Percentiles rank a stretch among this genome's conserved stretches.
Evolutionary conservation across 1,284 basidiomycete species (phyloP).

Genomic region (Fomitiporia mediterranea): DNA sequence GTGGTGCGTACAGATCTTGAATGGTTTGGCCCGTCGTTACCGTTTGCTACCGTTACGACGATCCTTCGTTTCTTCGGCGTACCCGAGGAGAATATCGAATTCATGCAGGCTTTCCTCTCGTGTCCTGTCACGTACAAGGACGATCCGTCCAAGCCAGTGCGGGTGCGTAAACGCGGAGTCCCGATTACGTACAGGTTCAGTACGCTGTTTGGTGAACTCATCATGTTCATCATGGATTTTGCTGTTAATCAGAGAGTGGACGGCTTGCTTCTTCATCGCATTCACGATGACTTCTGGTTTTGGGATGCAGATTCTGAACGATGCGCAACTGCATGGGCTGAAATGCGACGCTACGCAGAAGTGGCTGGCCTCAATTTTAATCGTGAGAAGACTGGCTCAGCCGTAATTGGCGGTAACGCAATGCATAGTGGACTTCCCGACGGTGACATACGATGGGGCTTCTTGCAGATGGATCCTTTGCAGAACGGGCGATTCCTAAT

Average conservation of each 20-base stretch:
- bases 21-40: constrained; percentile 42
- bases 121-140: constrained; percentile 22
- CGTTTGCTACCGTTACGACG: constrained; percentile 36
- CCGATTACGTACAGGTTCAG: constrained; percentile 29
- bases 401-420: constrained; percentile 27
- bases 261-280: constrained; percentile 36
- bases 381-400: constrained; percentile 36
- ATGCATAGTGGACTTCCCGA: constrained; percentile 28
- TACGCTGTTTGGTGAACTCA: constrained; percentile 33
- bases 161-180: constrained; percentile 18
- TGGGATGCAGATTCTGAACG: constrained; percentile 32
- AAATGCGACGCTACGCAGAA: constrained; percentile 34
- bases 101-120: constrained; percentile 35
- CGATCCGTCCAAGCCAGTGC: constrained; percentile 8
- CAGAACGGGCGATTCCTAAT: constrained; percentile 32
- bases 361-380: constrained; percentile 37
- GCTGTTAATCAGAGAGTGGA: constrained; percentile 38
- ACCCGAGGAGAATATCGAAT: constrained; percentile 33
- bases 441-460: constrained; percentile 39
- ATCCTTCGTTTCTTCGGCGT: constrained; percentile 38
- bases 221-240: constrained; percentile 40
- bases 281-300: constrained; percentile 40
- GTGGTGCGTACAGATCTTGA: constrained; percentile 39
- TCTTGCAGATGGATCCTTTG: constrained; percentile 34
- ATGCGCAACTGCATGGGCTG: constrained; percentile 34